Base-by-base conservation (phyloP, 2,329 filamentous ascomycete genomes). In the Fusarium musae region DNA sequence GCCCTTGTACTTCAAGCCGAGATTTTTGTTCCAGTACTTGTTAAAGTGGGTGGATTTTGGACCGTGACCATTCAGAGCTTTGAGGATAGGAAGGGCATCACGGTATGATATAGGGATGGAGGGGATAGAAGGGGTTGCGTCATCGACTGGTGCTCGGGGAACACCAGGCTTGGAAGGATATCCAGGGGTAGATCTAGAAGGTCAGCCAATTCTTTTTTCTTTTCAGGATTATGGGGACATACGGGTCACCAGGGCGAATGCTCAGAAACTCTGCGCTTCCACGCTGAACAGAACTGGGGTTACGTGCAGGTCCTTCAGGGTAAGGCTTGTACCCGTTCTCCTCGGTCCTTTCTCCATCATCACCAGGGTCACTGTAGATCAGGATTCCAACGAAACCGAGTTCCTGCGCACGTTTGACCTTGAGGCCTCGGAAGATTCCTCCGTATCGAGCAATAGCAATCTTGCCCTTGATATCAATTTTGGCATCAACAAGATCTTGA, bases 121-220 rank as follows among this genome's bases (percentile, higher is more conserved):
- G 0, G 96, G 96, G 60, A 98, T 98, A 6, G 89, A 91, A 0
- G 96, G 93, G 37, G 92, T 96, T 11, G 89, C 88, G 34, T 88
- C 85, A 26, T 94, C 87, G 0, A 92, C 90, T 12, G 94, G 90
- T 65, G 90, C 86, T 30, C 96, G 92, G 40, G 94, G 93, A 30
- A 87, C 93, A n/a, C 93, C 96, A 9, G 95, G 96, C 81, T 96
- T 96, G 1, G 95, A 97, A 12, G 96, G 93, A 79, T 97, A 98
- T 16, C 96, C 96, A 23, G 95, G 94, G 0, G 96, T 98, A 1
- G 96, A 97, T 54, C 84, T 85, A 61, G 15, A 28, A 13, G 11
- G 66, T 77, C 54, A 79, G 70, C n/a, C 32, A 10, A 42, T 26
- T 32, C 32, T 34, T 17, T 32, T 6, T 26, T 7, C 40, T 36